Percentiles rank a stretch among this genome's conserved stretches.
These are phyloP conservation scores for Leishmania guyanensis DNA, from an alignment of 208 protist species.

Conservation along the genomic window DNA sequence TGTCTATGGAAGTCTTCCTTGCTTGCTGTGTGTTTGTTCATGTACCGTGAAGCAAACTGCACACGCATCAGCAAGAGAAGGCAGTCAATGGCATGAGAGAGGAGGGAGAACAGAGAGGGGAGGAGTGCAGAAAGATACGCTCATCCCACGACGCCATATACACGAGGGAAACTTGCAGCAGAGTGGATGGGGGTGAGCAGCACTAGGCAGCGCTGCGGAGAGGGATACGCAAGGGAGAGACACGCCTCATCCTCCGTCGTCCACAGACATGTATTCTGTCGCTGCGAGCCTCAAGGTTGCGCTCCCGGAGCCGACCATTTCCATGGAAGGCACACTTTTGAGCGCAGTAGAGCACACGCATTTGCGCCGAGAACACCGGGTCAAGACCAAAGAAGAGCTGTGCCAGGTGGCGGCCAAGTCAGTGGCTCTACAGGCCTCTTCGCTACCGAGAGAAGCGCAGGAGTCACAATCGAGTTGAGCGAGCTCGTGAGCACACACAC, in stretches of 20 bases:
- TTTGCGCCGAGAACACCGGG: not conserved
- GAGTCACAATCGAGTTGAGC: not conserved
- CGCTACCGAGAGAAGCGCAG: not conserved
- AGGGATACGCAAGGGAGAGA: not conserved
- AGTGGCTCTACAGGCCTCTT: not conserved
- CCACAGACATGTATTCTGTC: not conserved
- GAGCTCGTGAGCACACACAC: not conserved
- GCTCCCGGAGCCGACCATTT: no score
- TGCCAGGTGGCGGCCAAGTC: not conserved
- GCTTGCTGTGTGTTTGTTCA: not conserved
- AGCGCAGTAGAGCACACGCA: not conserved
- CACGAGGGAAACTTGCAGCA: not conserved
- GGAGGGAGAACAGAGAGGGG: not conserved
- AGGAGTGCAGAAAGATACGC: not conserved
- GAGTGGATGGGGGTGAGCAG: not conserved
- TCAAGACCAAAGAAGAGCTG: not conserved
- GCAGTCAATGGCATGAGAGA: not conserved
- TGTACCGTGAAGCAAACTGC: not conserved
- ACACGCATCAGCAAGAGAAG: not conserved
- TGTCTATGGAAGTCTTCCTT: constrained; percentile 6
- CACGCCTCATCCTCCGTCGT: not conserved
- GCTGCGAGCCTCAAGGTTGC: not conserved
- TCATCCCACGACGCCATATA: not conserved
- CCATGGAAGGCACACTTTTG: not conserved
- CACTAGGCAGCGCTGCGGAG: not conserved